Base-by-base conservation (phyloP, 306 rosid species). In the Casuarina cunninghamiana region DNA sequence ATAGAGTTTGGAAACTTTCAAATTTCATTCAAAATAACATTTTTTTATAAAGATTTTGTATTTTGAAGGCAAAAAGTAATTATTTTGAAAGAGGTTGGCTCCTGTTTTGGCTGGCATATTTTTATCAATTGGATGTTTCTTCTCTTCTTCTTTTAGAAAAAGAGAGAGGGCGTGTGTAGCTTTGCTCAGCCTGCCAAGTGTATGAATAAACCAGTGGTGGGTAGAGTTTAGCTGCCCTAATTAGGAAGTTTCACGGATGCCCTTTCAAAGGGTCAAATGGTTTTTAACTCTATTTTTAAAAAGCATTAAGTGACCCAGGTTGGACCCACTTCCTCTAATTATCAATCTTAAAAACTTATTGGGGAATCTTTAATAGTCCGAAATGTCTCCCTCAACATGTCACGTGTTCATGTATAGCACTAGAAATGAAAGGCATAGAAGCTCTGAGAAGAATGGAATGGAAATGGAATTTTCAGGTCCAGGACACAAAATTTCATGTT, bases 391-490 rank as follows among this genome's bases (percentile, higher is more conserved):
- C 63, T 26, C 69, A 86, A 81, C 77, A 84, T 61, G 82, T 78
- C 73, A 44, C 73, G 65, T 78, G 66, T 21, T 62, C 53, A 60
- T 70, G 62, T 53, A 69, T 78, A 79, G 44, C 71, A 71, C 48
- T 65, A 32, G 51, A 68, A 58, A 67, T 74, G 41, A 80, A 46
- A 53, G 74, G 70, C 51, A 82, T 57, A 50, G 76, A 75, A 77
- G 72, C 19, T 44, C 50, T 32, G 46, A 79, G 75, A 79, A 74
- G 45, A 78, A 75, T 45, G 68, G 51, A 69, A 75, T 63, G 45
- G 61, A 77, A 85, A 76, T 71, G 71, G 49, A 63, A 72, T 38
- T 75, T 75, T 81, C 71, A 75, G 63, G 55, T 82, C 63, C 72
- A 61, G 65, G 78, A 70, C 46, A 65, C 39, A 10, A 15, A 5